phyloP scores from a whole-genome alignment of 192 early-diverging fungal species.

The Linnemannia zychae region DNA sequence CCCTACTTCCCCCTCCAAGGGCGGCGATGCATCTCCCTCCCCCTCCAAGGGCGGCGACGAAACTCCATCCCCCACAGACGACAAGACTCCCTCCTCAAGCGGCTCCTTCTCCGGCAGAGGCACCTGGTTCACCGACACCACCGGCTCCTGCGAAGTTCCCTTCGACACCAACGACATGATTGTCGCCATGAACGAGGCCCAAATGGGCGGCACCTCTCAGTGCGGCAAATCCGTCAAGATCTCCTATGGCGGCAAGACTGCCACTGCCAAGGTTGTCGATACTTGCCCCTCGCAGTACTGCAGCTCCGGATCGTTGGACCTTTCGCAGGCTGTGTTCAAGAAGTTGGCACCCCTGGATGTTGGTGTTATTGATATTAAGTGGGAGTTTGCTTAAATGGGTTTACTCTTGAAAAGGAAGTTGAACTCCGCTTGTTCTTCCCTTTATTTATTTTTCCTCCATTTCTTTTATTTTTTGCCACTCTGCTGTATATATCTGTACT shows the following conservation, averaged over 20 bases:
- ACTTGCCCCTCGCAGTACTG: conserved; percentile 60
- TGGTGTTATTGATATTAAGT: conserved; percentile 57
- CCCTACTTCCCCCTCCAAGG: not conserved
- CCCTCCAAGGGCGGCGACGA: not conserved
- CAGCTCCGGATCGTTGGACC: conserved; percentile 40
- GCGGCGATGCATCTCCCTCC: not conserved
- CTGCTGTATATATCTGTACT: not conserved
- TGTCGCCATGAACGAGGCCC: conserved; percentile 58
- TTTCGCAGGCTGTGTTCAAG: conserved; percentile 57
- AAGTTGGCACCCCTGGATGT: conserved; percentile 29
- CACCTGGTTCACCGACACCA: conserved; percentile 59
- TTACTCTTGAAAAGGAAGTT: conserved; percentile 10
- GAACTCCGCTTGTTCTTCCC: no score
- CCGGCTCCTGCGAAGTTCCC: conserved; percentile 54
- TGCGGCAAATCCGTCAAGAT: conserved; percentile 56
- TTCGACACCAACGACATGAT: conserved; percentile 59
- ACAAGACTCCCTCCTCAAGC: not conserved
- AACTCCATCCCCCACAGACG: not conserved
- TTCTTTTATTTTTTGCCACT: not conserved
- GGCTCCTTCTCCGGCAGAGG: conserved; percentile 39
- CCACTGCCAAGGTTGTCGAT: conserved; percentile 56
- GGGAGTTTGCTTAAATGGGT: conserved; percentile 40
- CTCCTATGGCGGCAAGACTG: conserved; percentile 37
- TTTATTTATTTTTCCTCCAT: no score
- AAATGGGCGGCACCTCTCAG: conserved; percentile 53